Conservation (phyloP, 2,329 filamentous ascomycete species). For the Diaporthe destruens region DNA sequence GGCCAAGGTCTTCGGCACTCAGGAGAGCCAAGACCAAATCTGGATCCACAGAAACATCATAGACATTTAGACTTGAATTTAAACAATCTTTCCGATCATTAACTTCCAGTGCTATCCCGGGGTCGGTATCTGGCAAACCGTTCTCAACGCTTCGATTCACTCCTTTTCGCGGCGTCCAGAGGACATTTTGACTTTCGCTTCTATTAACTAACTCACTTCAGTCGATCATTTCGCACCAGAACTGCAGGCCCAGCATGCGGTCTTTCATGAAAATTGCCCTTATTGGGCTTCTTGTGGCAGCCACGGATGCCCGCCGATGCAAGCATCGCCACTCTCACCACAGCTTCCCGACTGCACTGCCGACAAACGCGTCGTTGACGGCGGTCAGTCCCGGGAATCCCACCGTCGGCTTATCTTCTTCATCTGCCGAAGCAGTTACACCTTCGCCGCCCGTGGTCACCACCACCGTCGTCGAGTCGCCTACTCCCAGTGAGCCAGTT, state of each 20-base stretch:
- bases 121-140: not conserved
- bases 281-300: conserved; percentile 17
- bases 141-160: conserved; percentile 20
- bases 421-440: conserved; percentile 18
- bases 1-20: conserved; percentile 26
- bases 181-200: conserved; percentile 22
- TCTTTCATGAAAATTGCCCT: conserved; percentile 27
- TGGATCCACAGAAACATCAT: not conserved
- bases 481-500: not conserved
- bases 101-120: not conserved
- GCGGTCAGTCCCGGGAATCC: not conserved
- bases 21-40: conserved; percentile 16
- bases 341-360: not conserved
- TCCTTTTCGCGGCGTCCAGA: conserved; percentile 19
- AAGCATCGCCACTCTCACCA: conserved; percentile 35
- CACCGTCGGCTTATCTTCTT: not conserved
- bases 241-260: conserved; percentile 25
- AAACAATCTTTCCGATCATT: not conserved
- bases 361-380: not conserved
- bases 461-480: not conserved
- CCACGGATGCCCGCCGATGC: conserved; percentile 31
- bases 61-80: conserved; percentile 22
- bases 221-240: conserved; percentile 26
- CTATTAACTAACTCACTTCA: conserved; percentile 35
- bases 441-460: not conserved